Conservation (phyloP, 768 basidiomycete species). For the Phlegmacium glaucopus region DNA sequence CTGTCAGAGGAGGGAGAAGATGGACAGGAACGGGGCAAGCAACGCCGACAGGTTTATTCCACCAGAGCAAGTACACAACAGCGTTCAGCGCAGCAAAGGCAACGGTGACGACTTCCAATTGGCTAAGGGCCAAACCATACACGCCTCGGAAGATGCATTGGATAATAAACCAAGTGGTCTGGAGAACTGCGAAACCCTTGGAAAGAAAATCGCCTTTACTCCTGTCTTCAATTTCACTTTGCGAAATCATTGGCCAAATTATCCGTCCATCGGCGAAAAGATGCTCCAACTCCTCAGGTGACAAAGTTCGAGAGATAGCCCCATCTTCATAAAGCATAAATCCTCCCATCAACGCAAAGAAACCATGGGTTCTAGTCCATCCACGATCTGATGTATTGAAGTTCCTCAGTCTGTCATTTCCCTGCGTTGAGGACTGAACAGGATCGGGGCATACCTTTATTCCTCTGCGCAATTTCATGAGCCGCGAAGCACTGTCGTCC, state of each 20-base stretch:
- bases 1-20: neutral
- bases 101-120: constrained; percentile 33
- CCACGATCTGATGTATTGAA: neutral
- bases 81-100: constrained; percentile 29
- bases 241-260: constrained; percentile 6
- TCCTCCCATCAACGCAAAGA: constrained; percentile 15
- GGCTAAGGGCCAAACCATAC: constrained; percentile 24
- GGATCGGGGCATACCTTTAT: constrained; percentile 1
- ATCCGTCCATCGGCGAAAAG: constrained; percentile 5
- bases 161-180: constrained; percentile 31
- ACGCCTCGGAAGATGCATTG: constrained; percentile 23
- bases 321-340: constrained; percentile 4
- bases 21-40: constrained; percentile 9
- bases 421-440: no score
- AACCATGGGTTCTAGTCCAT: constrained; percentile 12
- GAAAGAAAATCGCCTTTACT: constrained; percentile 30
- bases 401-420: neutral
- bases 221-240: constrained; percentile 14
- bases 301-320: neutral
- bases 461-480: neutral
- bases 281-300: constrained; percentile 1
- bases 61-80: constrained; percentile 32
- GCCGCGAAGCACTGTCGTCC: constrained; percentile 17
- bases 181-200: constrained; percentile 28
- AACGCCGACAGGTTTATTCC: constrained; percentile 34